A percentile compares a stretch with the other conserved stretches of the same genome.
Evolutionary conservation across 345 rosid genomes (phyloP).

Genomic region (Capsella bursapastoris): DNA sequence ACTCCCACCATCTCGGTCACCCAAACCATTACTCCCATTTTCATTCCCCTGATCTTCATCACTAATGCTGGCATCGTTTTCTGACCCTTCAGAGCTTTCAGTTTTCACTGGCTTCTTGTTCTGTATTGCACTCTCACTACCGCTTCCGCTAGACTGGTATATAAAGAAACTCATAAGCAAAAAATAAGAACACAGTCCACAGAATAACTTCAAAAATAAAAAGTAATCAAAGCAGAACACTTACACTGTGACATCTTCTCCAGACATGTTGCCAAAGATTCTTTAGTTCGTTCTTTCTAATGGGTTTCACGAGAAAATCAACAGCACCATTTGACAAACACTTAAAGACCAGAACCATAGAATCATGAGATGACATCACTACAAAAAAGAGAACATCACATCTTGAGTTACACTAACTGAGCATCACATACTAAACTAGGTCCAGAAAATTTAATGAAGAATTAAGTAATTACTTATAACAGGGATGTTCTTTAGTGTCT

Average conservation of each 20-base stretch:
- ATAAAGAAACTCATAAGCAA: slow-evolving; percentile 20
- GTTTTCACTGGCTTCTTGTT: slow-evolving; percentile 50
- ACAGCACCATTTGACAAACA: slow-evolving; percentile 88
- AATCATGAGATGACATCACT: slow-evolving; percentile 90
- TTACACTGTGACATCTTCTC: slow-evolving; percentile 84
- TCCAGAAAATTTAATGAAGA: neutral
- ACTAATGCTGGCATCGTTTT: slow-evolving; percentile 49
- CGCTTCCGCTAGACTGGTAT: slow-evolving; percentile 75
- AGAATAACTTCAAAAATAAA: neutral
- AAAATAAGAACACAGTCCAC: neutral
- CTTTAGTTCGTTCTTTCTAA: slow-evolving; percentile 84
- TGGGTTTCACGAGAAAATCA: slow-evolving; percentile 83
- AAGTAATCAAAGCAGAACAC: slow-evolving; percentile 37
- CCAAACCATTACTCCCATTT: slow-evolving; percentile 49
- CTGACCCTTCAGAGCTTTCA: slow-evolving; percentile 56
- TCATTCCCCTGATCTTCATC: slow-evolving; percentile 51
- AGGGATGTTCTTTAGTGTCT: slow-evolving; percentile 68
- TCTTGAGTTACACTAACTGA: slow-evolving; percentile 32
- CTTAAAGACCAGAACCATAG: slow-evolving; percentile 78
- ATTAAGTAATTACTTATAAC: slow-evolving; percentile 59
- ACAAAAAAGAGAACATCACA: slow-evolving; percentile 46
- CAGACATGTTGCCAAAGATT: slow-evolving; percentile 91
- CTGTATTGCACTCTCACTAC: slow-evolving; percentile 75
- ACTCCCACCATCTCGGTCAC: slow-evolving; percentile 54
- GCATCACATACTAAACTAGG: slow-evolving; percentile 24